phyloP scores from a whole-genome alignment of 2,329 filamentous ascomycete species.

The Talaromyces sp. region DNA sequence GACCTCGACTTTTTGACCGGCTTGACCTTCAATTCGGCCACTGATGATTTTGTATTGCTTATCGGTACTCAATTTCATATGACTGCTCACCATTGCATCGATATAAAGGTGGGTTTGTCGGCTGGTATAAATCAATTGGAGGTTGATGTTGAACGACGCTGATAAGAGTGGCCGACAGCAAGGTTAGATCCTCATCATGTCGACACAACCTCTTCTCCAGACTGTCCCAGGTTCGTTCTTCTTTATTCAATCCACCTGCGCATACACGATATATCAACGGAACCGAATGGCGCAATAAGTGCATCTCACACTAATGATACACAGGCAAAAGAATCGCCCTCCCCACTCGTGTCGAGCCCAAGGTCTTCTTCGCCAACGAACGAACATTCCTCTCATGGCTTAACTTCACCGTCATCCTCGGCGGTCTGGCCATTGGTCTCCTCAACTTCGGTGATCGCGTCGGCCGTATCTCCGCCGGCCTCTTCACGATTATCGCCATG shows the following conservation, averaged over 20 bases:
- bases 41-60: neutral
- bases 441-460: constrained; percentile 96
- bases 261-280: neutral
- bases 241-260: neutral
- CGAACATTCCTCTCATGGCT: constrained; percentile 99
- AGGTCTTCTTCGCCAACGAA: constrained; percentile 99
- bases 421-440: constrained; percentile 91
- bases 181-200: constrained; percentile 57
- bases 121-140: neutral
- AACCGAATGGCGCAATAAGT: neutral
- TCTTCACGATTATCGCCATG: constrained; percentile 94
- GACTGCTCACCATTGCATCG: neutral
- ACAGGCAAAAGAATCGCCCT: constrained; percentile 97
- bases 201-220: constrained; percentile 91
- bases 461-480: constrained; percentile 86
- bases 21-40: neutral
- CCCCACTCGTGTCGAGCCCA: constrained; percentile 95
- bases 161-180: neutral
- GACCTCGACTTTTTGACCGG: neutral
- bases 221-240: constrained; percentile 73
- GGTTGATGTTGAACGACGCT: neutral
- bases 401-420: constrained; percentile 98
- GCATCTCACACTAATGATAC: neutral
- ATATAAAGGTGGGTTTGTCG: neutral
- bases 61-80: neutral